Percentiles rank a stretch among this genome's conserved stretches.
phyloP scores from a whole-genome alignment of 768 basidiomycete genomes.

The Sistotremastrum niveocremeum region DNA sequence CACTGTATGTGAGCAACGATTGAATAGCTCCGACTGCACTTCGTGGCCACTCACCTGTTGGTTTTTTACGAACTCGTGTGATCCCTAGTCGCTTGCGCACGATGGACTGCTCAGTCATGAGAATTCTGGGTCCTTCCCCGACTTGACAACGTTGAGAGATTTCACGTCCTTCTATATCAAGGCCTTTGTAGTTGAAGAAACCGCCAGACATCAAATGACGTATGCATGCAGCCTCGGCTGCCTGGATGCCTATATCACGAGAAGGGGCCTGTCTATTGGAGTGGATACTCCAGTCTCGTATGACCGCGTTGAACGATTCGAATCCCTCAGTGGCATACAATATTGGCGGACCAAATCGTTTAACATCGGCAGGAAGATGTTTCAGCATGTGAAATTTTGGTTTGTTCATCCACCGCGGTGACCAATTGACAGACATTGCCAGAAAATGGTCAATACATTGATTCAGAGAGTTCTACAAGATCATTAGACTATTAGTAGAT shows the following conservation, averaged over 20 bases:
- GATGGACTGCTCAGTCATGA: too few relatives aligned
- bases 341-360: constrained; percentile 28
- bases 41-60: too few relatives aligned
- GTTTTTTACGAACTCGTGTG: too few relatives aligned
- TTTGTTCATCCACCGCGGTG: constrained; percentile 26
- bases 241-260: constrained; percentile 11
- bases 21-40: too few relatives aligned
- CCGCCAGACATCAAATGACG: constrained; percentile 17
- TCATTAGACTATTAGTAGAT: background rate
- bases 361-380: constrained; percentile 24
- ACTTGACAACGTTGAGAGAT: too few relatives aligned
- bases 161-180: too few relatives aligned
- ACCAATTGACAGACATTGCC: constrained; percentile 15
- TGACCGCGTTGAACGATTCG: constrained; percentile 26
- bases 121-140: too few relatives aligned
- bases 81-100: too few relatives aligned
- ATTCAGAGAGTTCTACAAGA: constrained; percentile 14
- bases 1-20: too few relatives aligned
- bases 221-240: constrained; percentile 15
- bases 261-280: constrained; percentile 19
- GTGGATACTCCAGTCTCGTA: constrained; percentile 12
- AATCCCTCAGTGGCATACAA: constrained; percentile 30
- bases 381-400: constrained; percentile 30
- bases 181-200: constrained; percentile 6
- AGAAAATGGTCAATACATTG: constrained; percentile 25